Base-by-base conservation (phyloP, 495 filamentous ascomycete species). In the Podospora pseudocomata region DNA sequence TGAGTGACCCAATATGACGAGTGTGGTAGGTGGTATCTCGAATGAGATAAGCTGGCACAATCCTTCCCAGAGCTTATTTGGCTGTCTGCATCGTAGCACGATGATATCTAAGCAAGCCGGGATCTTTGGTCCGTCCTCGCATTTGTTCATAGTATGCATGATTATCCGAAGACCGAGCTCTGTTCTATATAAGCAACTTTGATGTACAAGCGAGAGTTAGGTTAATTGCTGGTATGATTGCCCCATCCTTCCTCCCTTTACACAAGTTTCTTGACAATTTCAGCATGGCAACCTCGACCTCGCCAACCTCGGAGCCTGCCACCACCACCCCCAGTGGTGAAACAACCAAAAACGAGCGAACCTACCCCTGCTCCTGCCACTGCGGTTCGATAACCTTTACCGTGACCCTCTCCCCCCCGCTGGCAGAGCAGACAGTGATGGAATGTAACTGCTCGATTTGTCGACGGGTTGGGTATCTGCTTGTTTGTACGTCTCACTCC, bases 351-450 rank as follows among this genome's bases (percentile, higher is more conserved):
- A 49, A 49, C 2, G 39, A 49, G 15, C 39, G 18, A 13, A 76
- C 73, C 2, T 75, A 76, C 60, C 67, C 73, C 23, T 73, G 65
- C 5, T 73, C 73, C 60, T 78, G 76, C 67, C 76, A 78, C 64
- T 78, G 76, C 64, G 76, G 76, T 28, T 76, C 75, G 64, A 75
- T 78, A 68, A 75, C 72, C 58, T 75, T 76, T 58, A 44, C 67
- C 18, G 67, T 74, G 49, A 73, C 76, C 9, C 65, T 78, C 39
- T 72, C 74, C 23, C 74, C 74, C 60, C 68, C 74, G 13, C 66
- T 78, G 54, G 58, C 70, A 56, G 60, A 74, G 70, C 68, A 75
- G 23, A 64, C 69, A 60, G 68, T 75, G 15, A 15, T 74, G 7
- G 60, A 78, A 18, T 78, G 76, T 69, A 74, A 69, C 53, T 78